Percentiles rank a stretch among this genome's conserved stretches.
Conservation (phyloP, 148 eudicot genomes). For the Polygonum maritimum region DNA sequence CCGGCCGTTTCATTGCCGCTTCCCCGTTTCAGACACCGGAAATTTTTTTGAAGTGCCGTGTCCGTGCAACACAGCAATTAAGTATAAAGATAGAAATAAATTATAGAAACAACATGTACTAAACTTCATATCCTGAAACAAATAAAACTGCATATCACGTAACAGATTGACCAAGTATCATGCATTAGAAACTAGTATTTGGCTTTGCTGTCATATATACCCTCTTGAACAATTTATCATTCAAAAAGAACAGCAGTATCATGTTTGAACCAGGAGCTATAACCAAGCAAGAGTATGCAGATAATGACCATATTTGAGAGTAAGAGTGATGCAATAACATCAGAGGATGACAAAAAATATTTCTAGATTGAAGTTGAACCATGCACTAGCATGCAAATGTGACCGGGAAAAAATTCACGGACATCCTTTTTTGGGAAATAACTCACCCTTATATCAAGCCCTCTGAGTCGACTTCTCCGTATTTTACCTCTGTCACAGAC, state of each 20-base stretch:
- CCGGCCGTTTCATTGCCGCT: too few species aligned
- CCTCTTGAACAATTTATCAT: not conserved
- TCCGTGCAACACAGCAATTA: too few species aligned
- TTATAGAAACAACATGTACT: not conserved
- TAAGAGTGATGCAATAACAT: not conserved
- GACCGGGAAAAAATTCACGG: not conserved
- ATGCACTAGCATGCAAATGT: not conserved
- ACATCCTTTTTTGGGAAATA: constrained; percentile 3
- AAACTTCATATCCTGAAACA: not conserved
- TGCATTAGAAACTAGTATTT: not conserved
- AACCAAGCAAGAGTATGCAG: not conserved
- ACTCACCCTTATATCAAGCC: constrained; percentile 93
- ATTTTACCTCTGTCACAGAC: constrained; percentile 88
- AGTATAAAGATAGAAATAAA: not conserved
- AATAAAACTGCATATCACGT: not conserved
- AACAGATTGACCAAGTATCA: not conserved
- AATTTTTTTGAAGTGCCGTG: too few species aligned
- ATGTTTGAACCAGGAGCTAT: not conserved
- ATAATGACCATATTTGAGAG: not conserved
- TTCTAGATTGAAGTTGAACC: not conserved
- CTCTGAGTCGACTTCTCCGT: constrained; percentile 70
- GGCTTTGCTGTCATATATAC: not conserved
- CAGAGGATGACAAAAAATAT: not conserved
- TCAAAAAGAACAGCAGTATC: not conserved
- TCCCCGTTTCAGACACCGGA: too few species aligned